phyloP scores from a whole-genome alignment of 73 alveolate species.

The Strombidium stylifer region DNA sequence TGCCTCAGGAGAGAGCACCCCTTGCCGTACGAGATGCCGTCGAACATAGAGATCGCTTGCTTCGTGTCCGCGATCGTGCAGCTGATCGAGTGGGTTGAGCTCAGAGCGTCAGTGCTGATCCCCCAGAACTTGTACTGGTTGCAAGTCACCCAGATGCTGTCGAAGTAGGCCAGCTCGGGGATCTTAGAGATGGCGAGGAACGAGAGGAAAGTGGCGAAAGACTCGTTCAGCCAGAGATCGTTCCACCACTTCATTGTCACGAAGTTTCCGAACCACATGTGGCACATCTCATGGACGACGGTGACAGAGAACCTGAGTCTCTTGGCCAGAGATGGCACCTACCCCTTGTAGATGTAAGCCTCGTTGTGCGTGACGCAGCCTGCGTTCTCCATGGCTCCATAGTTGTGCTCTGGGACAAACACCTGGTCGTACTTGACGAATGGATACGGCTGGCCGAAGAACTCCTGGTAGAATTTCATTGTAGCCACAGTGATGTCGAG shows the following conservation, averaged over 20 bases:
- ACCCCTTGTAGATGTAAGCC: constrained; percentile 3
- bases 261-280: constrained; percentile 94
- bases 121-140: constrained; percentile 16
- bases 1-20: constrained; percentile 89
- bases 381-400: constrained; percentile 97
- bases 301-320: constrained; percentile 67
- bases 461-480: constrained; percentile 55
- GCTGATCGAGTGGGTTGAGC: constrained; percentile 90
- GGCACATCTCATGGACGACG: constrained; percentile 88
- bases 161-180: background rate
- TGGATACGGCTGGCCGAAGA: constrained; percentile 78
- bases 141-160: background rate
- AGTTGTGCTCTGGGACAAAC: constrained; percentile 91
- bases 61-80: constrained; percentile 80
- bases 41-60: constrained; percentile 88
- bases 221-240: constrained; percentile 91
- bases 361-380: constrained; percentile 76
- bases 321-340: constrained; percentile 25
- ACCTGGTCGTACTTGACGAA: constrained; percentile 92
- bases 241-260: constrained; percentile 97
- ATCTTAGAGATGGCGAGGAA: constrained; percentile 50
- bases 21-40: constrained; percentile 92
- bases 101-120: constrained; percentile 59
- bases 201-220: constrained; percentile 75
- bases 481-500: constrained; percentile 64